These are phyloP conservation scores for Ogataea degrootiae DNA, from an alignment of 805 yeast species.

Conservation along the genomic window DNA sequence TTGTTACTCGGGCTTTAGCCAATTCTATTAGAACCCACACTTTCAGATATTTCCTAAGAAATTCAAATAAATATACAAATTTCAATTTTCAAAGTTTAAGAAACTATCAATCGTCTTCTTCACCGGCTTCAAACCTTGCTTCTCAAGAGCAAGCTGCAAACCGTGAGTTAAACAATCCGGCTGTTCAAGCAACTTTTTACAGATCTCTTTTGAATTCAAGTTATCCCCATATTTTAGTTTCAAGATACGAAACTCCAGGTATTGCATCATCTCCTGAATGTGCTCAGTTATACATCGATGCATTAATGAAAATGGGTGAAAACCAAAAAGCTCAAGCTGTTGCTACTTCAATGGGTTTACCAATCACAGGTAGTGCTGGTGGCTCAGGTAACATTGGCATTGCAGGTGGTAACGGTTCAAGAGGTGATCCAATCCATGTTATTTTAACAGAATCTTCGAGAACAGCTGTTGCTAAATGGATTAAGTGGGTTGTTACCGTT, in stretches of 20 bases:
- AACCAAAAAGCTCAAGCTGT: conserved; percentile 71
- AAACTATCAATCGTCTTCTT: conserved; percentile 8
- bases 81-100: neutral
- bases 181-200: conserved; percentile 80
- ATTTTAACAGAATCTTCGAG: conserved; percentile 80
- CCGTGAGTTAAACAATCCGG: conserved; percentile 60
- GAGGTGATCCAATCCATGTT: conserved; percentile 89
- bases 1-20: neutral
- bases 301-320: conserved; percentile 74
- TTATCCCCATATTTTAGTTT: conserved; percentile 95
- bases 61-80: no score
- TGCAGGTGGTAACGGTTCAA: conserved; percentile 43
- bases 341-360: conserved; percentile 38
- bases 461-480: conserved; percentile 77
- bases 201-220: conserved; percentile 65
- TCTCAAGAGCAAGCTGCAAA: conserved; percentile 84
- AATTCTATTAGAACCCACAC: neutral
- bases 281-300: conserved; percentile 72
- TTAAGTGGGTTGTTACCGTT: conserved; percentile 81
- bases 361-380: conserved; percentile 24
- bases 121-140: conserved; percentile 39
- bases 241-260: conserved; percentile 92
- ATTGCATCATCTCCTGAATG: conserved; percentile 80
- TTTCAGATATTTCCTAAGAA: neutral
- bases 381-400: conserved; percentile 9